Evolutionary conservation across 2,329 filamentous ascomycete species (phyloP), one percentile per base, ranked within the genome.

Genomic region (Anthostomella pinea): DNA sequence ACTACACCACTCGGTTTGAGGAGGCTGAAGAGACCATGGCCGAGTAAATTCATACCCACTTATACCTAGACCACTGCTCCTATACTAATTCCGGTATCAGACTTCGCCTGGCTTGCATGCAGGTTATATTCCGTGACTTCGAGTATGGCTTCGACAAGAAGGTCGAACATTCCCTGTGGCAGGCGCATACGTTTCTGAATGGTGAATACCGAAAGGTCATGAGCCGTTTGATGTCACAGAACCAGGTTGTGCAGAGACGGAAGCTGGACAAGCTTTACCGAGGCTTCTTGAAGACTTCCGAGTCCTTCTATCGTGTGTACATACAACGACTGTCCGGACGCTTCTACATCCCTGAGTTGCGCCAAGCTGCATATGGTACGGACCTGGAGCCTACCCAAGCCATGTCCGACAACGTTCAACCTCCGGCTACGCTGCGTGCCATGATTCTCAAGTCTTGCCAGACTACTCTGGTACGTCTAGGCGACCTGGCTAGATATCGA

Each of bases 401-500:
- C 60, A 64, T 35, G 59, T 69, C 43, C 60, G 68, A 46, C 59
- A 68, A 48, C 63, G 72, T 38, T 61, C 73, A 27, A 52, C 69
- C 29, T 18, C 42, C 55, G 17, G 43, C 47, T 22, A 57, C 72
- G 9, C 62, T 87, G 33, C 73, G 73, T 41, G 60, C 66, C n/a
- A 66, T 73, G 46, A 76, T 94, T 38, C 69, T 87, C 25, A 67
- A 73, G 38, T 89, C 87, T 3, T 95, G 87, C 58, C 85, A 95
- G 64, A 78, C 81, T 38, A 88, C 86, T 4, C 72, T 97, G 37
- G 83, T 96, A 41, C 87, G 85, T 48, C 77, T 97, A 8, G 93
- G 93, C 21, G 93, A 98, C 60, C 73, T 98, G 30, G 87, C 87
- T 32, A 81, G 93, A 45, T 98, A 96, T 64, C 83, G 90, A 35